Evolutionary conservation across 2,329 filamentous ascomycete species (phyloP), one percentile per base, ranked within the genome.

Genomic region (Fusarium heterosporum): DNA sequence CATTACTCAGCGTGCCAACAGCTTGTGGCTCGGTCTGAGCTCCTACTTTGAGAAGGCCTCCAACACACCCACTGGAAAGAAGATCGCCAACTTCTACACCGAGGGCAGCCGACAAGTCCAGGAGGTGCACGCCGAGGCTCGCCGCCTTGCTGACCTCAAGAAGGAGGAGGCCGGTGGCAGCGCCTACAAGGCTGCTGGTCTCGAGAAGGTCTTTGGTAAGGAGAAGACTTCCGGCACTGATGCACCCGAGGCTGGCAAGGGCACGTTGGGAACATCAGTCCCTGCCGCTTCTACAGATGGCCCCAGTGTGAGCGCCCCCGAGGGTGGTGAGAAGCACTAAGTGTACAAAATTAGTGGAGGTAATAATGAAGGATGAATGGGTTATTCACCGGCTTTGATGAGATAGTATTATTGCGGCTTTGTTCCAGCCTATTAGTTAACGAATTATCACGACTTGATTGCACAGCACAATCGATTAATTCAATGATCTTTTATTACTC

Each of bases 1-100:
- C 72, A 88, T 98, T 75, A 87, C 87, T 54, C 85, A 89, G 72
- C 91, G 90, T 75, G 93, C 92, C 66, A 87, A 83, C 75, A 85
- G 81, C 60, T 76, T 90, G 61, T 81, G 87, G 61, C 84, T 84
- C 40, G 91, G 93, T 32, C 78, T 98, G 63, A 84, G 84, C 78
- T 93, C 90, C 13, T 99, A 98, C 87, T 98, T 97, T 76, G 95
- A 98, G 82, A 96, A 96, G 86, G 95, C 95, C 3, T 83, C 90
- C 57, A 90, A 86, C 77, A 96, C 93, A 0, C 93, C 93, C 11
- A 97, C 93, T 2, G 96, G 96, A 72, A 89, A 94, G 83, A 93
- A 91, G 81, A 82, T 99, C 63, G 91, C 92, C 71, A 84, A 90
- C 66, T 99, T 99, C 82, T 99, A 99, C 81, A 86, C 89, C 9